Evolutionary conservation across 768 basidiomycete genomes (phyloP), one percentile per base, ranked within the genome.

Genomic region (Xerocomus spinulosus): DNA sequence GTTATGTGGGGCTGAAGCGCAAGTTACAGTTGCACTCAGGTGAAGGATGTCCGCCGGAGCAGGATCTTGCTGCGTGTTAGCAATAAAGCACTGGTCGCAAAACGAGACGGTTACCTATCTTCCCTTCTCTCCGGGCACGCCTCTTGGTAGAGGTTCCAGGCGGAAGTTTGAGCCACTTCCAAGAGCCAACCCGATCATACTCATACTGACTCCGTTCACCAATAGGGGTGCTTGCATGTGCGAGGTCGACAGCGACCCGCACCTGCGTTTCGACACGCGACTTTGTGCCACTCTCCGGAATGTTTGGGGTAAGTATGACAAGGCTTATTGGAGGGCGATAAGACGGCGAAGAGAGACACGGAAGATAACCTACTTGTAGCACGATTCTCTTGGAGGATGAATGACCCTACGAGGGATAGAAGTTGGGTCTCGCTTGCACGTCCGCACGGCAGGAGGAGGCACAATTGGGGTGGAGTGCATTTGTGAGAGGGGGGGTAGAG

Each of bases 261-360:
- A 95, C 83, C 73, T 95, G 92, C 3, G 92, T 95, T 66, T 95
- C 92, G n/a, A 95, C 92, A 28, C 92, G 81, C 39, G 88, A 92
- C 68, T 95, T 94, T 13, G 92, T 84, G 21, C 92, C 92, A 36
- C 73, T 70, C 56, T 81, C 79, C 5, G 92, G 91, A 45, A 95
- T 82, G 59, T 82, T 90, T 18, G 90, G 87, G 35, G 91, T 81
- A 63, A 90, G 74, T 48, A 95, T 86, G 21, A 87, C 78, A 47
- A 92, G 77, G 58, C 90, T 92, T 56, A 32, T 7, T 20, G 61
- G 9, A 20, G 41, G 47, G 50, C 30, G 46, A 57, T 56, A 48
- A 66, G 48, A 43, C 42, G 47, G 50, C 6, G 48, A 49, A 21
- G 35, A 17, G 23, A 33, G 17, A 35, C 45, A 42, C 33, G 38